Conservation (phyloP, 768 basidiomycete genomes). For the Rhodotorula babjevae region DNA sequence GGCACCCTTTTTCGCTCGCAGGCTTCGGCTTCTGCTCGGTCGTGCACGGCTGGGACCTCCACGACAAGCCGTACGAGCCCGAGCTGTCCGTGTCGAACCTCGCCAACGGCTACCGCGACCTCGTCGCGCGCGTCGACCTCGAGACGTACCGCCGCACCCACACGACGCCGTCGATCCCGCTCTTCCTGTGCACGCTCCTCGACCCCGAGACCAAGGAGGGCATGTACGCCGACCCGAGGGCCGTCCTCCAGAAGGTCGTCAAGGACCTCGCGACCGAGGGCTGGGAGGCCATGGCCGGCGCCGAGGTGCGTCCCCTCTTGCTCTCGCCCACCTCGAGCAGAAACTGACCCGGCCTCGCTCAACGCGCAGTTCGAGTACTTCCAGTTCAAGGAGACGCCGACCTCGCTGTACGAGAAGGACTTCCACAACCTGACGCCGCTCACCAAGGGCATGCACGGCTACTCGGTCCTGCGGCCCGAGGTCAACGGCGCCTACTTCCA, state of each 20-base stretch:
- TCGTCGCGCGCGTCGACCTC: constrained; percentile 79
- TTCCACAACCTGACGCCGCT: constrained; percentile 70
- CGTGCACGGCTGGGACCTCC: constrained; percentile 61
- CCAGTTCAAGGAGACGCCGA: constrained; percentile 65
- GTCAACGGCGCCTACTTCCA: constrained; percentile 84
- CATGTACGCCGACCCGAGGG: constrained; percentile 75
- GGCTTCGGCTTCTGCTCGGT: constrained; percentile 34
- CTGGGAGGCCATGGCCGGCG: constrained; percentile 54
- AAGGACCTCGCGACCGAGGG: constrained; percentile 54
- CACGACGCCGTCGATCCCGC: constrained; percentile 85
- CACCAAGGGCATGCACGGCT: constrained; percentile 94
- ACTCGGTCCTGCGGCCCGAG: constrained; percentile 63
- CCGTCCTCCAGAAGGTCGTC: constrained; percentile 62
- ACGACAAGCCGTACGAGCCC: constrained; percentile 73
- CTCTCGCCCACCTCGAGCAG: neutral
- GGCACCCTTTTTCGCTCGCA: neutral
- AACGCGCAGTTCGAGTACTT: constrained; percentile 67
- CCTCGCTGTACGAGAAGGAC: constrained; percentile 68
- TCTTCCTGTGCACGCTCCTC: constrained; percentile 85
- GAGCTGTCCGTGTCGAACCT: constrained; percentile 88
- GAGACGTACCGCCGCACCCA: constrained; percentile 81
- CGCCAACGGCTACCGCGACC: constrained; percentile 84
- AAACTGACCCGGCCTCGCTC: neutral
- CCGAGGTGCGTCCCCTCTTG: constrained; percentile 21
- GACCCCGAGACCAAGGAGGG: constrained; percentile 78